Percentiles rank a stretch among this genome's conserved stretches.
These are phyloP conservation scores for Coemansia sp. DNA, from an alignment of 192 early-diverging fungal genomes.

Conservation along the genomic window DNA sequence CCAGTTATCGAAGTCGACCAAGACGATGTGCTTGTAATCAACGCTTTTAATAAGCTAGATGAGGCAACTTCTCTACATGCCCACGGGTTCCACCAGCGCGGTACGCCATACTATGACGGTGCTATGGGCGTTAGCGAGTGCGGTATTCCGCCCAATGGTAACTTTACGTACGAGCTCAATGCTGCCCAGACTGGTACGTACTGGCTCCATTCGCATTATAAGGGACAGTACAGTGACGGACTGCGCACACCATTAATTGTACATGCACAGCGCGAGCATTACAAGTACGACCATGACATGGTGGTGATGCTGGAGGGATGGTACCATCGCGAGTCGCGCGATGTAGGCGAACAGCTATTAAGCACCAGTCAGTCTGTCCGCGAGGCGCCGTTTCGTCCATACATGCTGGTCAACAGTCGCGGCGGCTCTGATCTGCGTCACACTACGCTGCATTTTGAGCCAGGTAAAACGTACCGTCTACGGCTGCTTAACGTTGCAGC, in stretches of 20 bases:
- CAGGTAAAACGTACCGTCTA: conserved; percentile 82
- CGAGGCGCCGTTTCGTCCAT: conserved; percentile 29
- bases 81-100: conserved; percentile 81
- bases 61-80: conserved; percentile 67
- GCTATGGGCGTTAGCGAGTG: conserved; percentile 69
- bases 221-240: conserved; percentile 79
- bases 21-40: conserved; percentile 38
- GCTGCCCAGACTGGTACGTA: conserved; percentile 75
- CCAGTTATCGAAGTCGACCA: conserved; percentile 41
- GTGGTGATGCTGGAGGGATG: conserved; percentile 68
- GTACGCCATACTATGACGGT: conserved; percentile 71
- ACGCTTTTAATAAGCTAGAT: conserved; percentile 58
- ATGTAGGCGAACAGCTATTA: conserved; percentile 60
- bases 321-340: conserved; percentile 63
- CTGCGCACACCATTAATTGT: conserved; percentile 73
- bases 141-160: conserved; percentile 63
- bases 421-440: conserved; percentile 58
- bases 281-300: conserved; percentile 70
- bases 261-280: conserved; percentile 56
- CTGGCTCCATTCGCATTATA: conserved; percentile 79
- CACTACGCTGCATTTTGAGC: conserved; percentile 59
- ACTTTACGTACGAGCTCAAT: conserved; percentile 67
- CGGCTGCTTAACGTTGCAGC: conserved; percentile 78
- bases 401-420: conserved; percentile 58
- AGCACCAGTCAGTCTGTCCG: conserved; percentile 46